Conservation (phyloP, 202 grass and related monocot genomes). For the Sporobolus alterniflorus region DNA sequence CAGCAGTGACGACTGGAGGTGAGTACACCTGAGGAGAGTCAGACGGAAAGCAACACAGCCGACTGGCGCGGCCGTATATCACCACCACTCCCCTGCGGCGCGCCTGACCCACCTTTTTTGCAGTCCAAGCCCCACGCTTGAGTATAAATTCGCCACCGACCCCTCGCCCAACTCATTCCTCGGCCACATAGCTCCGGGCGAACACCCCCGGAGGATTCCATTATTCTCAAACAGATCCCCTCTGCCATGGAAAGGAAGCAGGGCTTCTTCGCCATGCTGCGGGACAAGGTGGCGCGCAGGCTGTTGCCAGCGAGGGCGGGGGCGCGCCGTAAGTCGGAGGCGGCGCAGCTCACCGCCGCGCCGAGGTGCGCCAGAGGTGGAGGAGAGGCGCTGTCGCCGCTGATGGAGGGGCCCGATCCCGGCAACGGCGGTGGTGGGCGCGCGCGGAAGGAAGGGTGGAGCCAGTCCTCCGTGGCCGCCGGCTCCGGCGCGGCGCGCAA, state of each 20-base stretch:
- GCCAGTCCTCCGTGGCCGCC: slow-evolving; percentile 22
- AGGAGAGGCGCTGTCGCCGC: slow-evolving; percentile 64
- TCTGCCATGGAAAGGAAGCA: slow-evolving; percentile 71
- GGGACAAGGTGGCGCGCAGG: slow-evolving; percentile 72
- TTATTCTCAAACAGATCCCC: background rate
- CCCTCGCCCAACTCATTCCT: background rate
- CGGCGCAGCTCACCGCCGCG: slow-evolving; percentile 23
- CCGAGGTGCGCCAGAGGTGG: slow-evolving; percentile 7
- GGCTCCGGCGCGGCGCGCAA: slow-evolving; percentile 38
- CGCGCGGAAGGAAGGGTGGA: slow-evolving; percentile 65
- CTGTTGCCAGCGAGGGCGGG: slow-evolving; percentile 68
- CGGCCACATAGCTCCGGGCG: background rate
- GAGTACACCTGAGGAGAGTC: background rate
- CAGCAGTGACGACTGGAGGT: background rate
- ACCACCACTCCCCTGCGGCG: background rate
- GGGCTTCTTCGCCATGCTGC: slow-evolving; percentile 78
- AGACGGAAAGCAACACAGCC: slow-evolving; percentile 23
- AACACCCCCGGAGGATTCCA: background rate
- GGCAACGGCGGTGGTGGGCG: slow-evolving; percentile 17
- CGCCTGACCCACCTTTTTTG: slow-evolving; percentile 1
- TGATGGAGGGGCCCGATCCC: slow-evolving; percentile 87
- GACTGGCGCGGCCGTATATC: slow-evolving; percentile 14
- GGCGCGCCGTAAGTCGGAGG: slow-evolving; percentile 41
- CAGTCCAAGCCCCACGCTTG: slow-evolving; percentile 22
- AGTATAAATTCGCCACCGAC: slow-evolving; percentile 46